These are phyloP conservation scores for Daldinia loculata DNA, from an alignment of 495 filamentous ascomycete genomes.

Conservation along the genomic window DNA sequence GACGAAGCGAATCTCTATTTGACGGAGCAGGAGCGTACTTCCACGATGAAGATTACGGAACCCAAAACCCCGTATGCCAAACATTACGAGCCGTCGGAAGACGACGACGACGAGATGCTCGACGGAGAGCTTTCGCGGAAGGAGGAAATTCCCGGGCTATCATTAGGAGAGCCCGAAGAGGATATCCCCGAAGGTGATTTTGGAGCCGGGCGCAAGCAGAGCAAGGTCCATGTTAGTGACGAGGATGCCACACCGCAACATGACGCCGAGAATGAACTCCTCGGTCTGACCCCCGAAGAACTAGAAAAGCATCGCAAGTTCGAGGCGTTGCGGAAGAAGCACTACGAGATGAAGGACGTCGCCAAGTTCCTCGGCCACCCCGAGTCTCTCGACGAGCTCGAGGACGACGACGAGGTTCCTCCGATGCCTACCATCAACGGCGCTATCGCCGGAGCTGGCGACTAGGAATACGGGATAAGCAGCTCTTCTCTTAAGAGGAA, in stretches of 20 bases:
- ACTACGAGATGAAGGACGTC: conserved; percentile 98
- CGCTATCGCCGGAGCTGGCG: conserved; percentile 44
- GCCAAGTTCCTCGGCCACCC: conserved; percentile 83
- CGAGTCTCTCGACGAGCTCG: conserved; percentile 60
- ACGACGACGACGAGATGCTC: conserved; percentile 80
- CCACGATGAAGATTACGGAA: conserved; percentile 98
- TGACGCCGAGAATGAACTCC: conserved; percentile 64
- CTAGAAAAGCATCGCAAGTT: conserved; percentile 89
- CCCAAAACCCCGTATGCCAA: conserved; percentile 96
- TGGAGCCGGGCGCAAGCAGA: conserved; percentile 57
- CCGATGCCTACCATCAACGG: conserved; percentile 47
- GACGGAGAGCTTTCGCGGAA: conserved; percentile 67
- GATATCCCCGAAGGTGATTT: conserved; percentile 60
- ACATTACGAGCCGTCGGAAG: conserved; percentile 88
- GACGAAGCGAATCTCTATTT: conserved; percentile 97
- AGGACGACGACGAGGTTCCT: conserved; percentile 56
- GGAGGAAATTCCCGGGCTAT: conserved; percentile 89
- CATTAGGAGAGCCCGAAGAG: conserved; percentile 95
- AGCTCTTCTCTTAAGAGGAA: conserved; percentile 12
- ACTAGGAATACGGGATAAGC: conserved; percentile 27
- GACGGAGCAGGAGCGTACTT: conserved; percentile 90
- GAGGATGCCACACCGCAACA: conserved; percentile 57
- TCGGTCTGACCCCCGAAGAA: conserved; percentile 77
- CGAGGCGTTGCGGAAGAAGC: conserved; percentile 88
- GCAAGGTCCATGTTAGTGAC: conserved; percentile 75